Evolutionary conservation across 2,329 filamentous ascomycete genomes (phyloP).

Genomic region (Fusarium scirpi): DNA sequence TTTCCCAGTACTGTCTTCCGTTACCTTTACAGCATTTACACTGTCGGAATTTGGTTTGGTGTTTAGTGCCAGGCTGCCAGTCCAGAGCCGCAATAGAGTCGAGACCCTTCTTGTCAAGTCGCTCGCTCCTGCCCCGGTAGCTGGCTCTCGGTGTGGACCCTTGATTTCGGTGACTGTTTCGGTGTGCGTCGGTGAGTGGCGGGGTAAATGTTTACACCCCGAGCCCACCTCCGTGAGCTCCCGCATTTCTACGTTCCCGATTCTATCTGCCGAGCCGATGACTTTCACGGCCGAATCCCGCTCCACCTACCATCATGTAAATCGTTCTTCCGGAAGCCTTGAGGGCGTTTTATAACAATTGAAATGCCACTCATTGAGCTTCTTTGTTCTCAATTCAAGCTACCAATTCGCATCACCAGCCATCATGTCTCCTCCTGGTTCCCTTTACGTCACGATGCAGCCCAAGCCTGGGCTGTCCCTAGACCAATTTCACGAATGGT

Average conservation of each 20-base stretch:
- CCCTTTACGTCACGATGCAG: constrained; percentile 90
- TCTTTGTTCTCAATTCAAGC: background rate
- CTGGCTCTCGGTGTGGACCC: constrained; percentile 14
- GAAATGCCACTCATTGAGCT: background rate
- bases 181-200: constrained; percentile 41
- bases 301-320: constrained; percentile 45
- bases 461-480: constrained; percentile 73
- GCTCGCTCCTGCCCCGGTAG: background rate
- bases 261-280: constrained; percentile 49
- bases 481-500: constrained; percentile 88
- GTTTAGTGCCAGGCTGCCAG: background rate
- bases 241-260: constrained; percentile 43
- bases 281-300: constrained; percentile 12
- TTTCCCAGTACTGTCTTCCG: background rate
- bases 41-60: background rate
- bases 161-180: background rate
- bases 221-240: background rate
- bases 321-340: constrained; percentile 44
- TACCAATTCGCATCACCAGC: background rate
- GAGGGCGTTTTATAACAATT: constrained; percentile 17
- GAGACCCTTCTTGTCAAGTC: background rate
- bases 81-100: background rate
- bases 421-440: constrained; percentile 66
- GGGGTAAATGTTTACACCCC: constrained; percentile 48
- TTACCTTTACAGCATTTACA: background rate